Base-by-base conservation (phyloP, 73 alveolate species). In the Blepharisma japonicum region DNA sequence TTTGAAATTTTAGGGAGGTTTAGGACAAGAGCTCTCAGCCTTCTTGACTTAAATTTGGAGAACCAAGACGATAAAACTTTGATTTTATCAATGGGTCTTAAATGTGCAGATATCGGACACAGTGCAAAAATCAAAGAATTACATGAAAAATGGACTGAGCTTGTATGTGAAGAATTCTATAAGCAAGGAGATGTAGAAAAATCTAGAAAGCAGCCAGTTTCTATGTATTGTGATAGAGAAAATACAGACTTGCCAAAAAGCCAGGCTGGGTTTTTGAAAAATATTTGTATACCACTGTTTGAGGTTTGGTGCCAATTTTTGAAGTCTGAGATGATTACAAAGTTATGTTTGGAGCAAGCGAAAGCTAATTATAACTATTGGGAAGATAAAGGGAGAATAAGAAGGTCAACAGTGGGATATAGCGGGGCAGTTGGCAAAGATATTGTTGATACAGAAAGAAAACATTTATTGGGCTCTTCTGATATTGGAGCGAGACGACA, bases 221-320 rank as follows among this genome's bases (percentile, higher is more conserved):
- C 80, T 25, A 38, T 48, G 56, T 48, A 45, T n/a, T 70, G 80
- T 48, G 80, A 48, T 38, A 20, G 80, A 21, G 71, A 27, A 11
- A 48, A 14, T n/a, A 45, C 80, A 11, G 77, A 48, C 4, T 9
- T 70, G 18, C 71, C 74, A 0, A 70, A 70, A 38, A 45, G 74
- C 39, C 80, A 70, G 25, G 71, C 71, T n/a, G 77, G 80, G 18
- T 70, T 70, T 48, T n/a, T 70, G 25, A 70, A 70, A n/a, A 45
- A 45, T 48, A 48, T 70, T 70, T 70, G 80, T 21, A 9, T 38
- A 71, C 74, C 74, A 9, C 11, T 61, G 38, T 61, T 20, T 61
- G 74, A 61, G 38, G 23, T 39, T 61, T 61, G 74, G 74, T 18
- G 46, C 23, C 47, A 14, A 61, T 61, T 61, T 61, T 20, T 61